phyloP scores from a whole-genome alignment of 192 early-diverging fungal species.

The Glomus cerebriforme region DNA sequence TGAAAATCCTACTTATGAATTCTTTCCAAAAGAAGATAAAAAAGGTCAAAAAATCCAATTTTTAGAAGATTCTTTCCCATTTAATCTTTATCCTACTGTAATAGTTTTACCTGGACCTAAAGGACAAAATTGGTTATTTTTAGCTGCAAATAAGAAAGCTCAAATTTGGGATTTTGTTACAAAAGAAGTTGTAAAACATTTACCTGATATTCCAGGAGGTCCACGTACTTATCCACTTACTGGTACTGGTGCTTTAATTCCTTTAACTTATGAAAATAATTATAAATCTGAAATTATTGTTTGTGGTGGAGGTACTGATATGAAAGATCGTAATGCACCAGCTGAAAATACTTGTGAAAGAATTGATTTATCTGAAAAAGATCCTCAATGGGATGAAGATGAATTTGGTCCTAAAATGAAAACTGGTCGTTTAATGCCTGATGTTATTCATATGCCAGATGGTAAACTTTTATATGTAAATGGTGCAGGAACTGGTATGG shows the following conservation, averaged over 20 bases:
- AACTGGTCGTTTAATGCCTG: constrained; percentile 52
- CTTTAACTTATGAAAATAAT: constrained; percentile 55
- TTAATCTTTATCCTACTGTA: constrained; percentile 22
- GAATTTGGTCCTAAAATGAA: constrained; percentile 37
- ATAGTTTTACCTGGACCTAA: background rate
- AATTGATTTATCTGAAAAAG: constrained; percentile 40
- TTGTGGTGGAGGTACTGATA: constrained; percentile 56
- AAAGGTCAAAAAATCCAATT: constrained; percentile 36
- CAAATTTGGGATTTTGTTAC: constrained; percentile 49
- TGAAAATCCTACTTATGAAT: constrained; percentile 54
- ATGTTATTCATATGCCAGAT: constrained; percentile 50
- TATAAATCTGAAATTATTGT: constrained; percentile 59
- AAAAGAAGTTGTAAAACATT: constrained; percentile 39
- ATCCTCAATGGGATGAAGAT: constrained; percentile 53
- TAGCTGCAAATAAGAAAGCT: constrained; percentile 49
- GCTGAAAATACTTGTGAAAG: constrained; percentile 54
- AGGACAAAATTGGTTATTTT: constrained; percentile 35
- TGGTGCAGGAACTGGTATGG: constrained; percentile 55
- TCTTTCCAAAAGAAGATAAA: constrained; percentile 31
- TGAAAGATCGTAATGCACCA: constrained; percentile 24
- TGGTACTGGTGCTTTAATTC: constrained; percentile 53
- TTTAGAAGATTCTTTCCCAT: constrained; percentile 50
- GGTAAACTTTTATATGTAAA: constrained; percentile 62
- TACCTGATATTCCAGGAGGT: constrained; percentile 50
- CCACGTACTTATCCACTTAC: constrained; percentile 60